These are phyloP conservation scores for Gamarada debralockiae DNA, from an alignment of 495 filamentous ascomycete genomes.

Conservation along the genomic window DNA sequence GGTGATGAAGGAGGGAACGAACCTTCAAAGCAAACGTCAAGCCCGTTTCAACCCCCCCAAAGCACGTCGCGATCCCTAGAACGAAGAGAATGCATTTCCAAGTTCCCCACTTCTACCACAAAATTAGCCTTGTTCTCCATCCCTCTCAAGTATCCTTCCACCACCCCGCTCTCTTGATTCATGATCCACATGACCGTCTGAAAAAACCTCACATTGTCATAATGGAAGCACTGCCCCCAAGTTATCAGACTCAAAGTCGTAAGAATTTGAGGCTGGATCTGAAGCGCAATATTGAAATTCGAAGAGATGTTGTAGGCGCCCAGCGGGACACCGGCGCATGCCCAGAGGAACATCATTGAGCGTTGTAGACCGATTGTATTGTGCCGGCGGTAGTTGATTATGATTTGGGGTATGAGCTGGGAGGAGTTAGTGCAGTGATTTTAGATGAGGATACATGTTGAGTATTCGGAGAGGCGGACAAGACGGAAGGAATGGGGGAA, in stretches of 20 bases:
- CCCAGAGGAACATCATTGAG: conserved; percentile 68
- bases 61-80: conserved; percentile 32
- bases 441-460: no score
- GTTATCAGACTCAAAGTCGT: conserved; percentile 57
- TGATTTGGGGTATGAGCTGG: conserved; percentile 61
- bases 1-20: neutral
- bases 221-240: conserved; percentile 63
- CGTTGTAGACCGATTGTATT: conserved; percentile 55
- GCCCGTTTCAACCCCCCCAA: conserved; percentile 48
- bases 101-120: conserved; percentile 40
- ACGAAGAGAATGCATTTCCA: conserved; percentile 38
- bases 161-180: no score
- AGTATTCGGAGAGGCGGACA: conserved; percentile 16
- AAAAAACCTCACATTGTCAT: conserved; percentile 40
- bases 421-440: neutral
- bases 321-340: conserved; percentile 57
- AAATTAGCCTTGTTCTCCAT: neutral
- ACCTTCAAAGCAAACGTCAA: conserved; percentile 48
- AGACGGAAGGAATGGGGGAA: conserved; percentile 9
- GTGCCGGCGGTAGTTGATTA: conserved; percentile 59
- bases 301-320: conserved; percentile 63
- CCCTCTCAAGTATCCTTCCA: no score
- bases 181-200: neutral
- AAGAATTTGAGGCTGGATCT: conserved; percentile 59
- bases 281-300: conserved; percentile 56